Evolutionary conservation across 768 basidiomycete species (phyloP).

Genomic region (Lactarius hengduanensis): DNA sequence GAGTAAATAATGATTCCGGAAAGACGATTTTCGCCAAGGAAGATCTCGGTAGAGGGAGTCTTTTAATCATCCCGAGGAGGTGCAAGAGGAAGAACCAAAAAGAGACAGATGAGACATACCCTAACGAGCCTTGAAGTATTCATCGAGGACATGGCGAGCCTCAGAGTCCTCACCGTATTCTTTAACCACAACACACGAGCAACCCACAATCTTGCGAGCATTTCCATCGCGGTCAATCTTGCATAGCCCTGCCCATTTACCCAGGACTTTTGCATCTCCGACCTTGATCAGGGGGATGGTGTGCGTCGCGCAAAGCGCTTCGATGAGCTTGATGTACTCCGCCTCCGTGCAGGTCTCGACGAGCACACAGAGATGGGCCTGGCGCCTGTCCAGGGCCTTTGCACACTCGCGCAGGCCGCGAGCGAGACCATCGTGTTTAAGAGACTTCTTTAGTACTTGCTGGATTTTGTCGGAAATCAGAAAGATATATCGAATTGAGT

Average conservation of each 20-base stretch:
- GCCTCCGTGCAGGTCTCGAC: constrained; percentile 99
- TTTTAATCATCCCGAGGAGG: constrained; percentile 70
- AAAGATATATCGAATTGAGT: background rate
- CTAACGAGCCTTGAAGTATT: constrained; percentile 97
- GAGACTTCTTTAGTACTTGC: constrained; percentile 99
- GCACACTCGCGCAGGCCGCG: constrained; percentile 97
- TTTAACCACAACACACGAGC: constrained; percentile 95
- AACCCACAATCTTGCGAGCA: constrained; percentile 92
- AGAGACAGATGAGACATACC: constrained; percentile 33
- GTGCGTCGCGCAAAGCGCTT: constrained; percentile 98
- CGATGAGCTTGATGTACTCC: constrained; percentile 99
- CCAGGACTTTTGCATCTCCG: constrained; percentile 94
- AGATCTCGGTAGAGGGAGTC: constrained; percentile 91
- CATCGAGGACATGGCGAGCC: constrained; percentile 89
- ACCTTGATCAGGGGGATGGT: constrained; percentile 99
- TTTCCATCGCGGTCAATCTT: constrained; percentile 99
- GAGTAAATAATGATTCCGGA: constrained; percentile 88
- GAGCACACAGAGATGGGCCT: constrained; percentile 97
- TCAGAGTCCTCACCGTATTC: constrained; percentile 95
- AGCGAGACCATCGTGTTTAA: constrained; percentile 97
- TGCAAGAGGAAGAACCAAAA: constrained; percentile 9
- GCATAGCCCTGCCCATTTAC: constrained; percentile 98
- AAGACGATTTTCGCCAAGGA: constrained; percentile 74
- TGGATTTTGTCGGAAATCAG: constrained; percentile 36
- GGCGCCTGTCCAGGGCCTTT: constrained; percentile 98